Evolutionary conservation across 768 basidiomycete species (phyloP), one percentile per base, ranked within the genome.

Genomic region (Xerocomus brunneocitrinus): DNA sequence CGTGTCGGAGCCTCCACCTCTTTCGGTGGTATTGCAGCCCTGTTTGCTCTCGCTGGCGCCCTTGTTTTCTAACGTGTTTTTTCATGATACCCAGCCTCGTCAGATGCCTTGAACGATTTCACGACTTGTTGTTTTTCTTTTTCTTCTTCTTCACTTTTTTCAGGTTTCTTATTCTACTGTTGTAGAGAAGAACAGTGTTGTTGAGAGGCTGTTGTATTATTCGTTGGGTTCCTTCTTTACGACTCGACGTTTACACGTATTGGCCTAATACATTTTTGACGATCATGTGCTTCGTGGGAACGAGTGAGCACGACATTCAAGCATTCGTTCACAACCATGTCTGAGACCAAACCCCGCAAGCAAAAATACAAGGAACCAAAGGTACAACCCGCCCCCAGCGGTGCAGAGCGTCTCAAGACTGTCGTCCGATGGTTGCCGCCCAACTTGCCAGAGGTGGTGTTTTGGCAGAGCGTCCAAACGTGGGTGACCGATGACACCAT

Each of bases 381-480:
- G 36, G 60, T 65, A 1, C 71, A 70, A 13, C 69, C 54, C 16
- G 51, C 57, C 7, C 59, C 50, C 4, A 65, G 52, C 19, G 69
- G 71, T 19, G 69, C 70, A 5, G 86, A 88, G 56, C 81, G 88
- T 5, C 73, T 93, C 62, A 98, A 99, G 77, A 84, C 85, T 30
- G 79, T 97, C 58, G 85, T 98, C 16, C 84, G 95, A 40, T 75
- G 91, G 36, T 76, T 98, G 5, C 95, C 95, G 0, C 89, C 95
- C 12, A 92, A 94, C 62, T 76, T 99, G 3, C 95, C 95, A 4
- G 93, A 94, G 61, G 83, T 83, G 2, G 72, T 97, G 49, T 98
- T 99, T 72, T 99, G 95, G 95, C 83, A 87, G 62, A 91, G 89
- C 56, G 91, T 94, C 3, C 76, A 84, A 49, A 66, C 76, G 2